These are phyloP conservation scores for Pharnaceum exiguum DNA, from an alignment of 148 eudicot genomes.

Conservation along the genomic window DNA sequence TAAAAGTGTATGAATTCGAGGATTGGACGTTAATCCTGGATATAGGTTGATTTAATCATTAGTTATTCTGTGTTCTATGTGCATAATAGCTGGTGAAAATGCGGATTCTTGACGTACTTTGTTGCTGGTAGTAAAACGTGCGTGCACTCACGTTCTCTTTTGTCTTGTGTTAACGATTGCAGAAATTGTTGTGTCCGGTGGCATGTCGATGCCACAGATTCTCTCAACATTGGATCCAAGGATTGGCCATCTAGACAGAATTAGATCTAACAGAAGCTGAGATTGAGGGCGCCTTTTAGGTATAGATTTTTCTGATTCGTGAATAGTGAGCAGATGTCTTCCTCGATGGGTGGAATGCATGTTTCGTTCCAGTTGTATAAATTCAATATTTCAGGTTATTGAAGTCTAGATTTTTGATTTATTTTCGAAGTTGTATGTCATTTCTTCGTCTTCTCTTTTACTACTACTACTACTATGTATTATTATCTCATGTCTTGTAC, in stretches of 20 bases:
- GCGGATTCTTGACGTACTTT: no score
- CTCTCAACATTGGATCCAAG: conserved; percentile 64
- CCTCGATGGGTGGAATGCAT: not conserved
- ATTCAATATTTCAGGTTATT: conserved; percentile 10
- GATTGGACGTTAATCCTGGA: no score
- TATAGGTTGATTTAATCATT: no score
- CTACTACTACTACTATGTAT: not conserved
- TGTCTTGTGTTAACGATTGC: conserved; percentile 24
- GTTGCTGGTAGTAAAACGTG: not conserved
- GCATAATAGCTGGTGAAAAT: no score
- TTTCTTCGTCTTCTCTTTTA: not conserved
- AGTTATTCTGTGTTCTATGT: no score
- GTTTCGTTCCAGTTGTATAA: conserved; percentile 11
- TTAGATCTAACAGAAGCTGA: conserved; percentile 56
- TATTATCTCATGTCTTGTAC: conserved; percentile 12
- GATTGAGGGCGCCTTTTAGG: conserved; percentile 14
- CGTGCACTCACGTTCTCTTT: not conserved
- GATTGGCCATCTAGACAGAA: conserved; percentile 47
- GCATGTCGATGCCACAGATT: conserved; percentile 96
- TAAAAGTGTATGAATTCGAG: no score
- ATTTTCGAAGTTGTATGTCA: conserved; percentile 3
- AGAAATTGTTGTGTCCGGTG: conserved; percentile 95
- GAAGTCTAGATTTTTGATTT: conserved; percentile 10
- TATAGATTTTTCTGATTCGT: conserved; percentile 16
- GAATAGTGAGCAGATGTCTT: conserved; percentile 9